Evolutionary conservation across 2,329 filamentous ascomycete genomes (phyloP), one percentile per base, ranked within the genome.

Genomic region (Eurotiales sp.): DNA sequence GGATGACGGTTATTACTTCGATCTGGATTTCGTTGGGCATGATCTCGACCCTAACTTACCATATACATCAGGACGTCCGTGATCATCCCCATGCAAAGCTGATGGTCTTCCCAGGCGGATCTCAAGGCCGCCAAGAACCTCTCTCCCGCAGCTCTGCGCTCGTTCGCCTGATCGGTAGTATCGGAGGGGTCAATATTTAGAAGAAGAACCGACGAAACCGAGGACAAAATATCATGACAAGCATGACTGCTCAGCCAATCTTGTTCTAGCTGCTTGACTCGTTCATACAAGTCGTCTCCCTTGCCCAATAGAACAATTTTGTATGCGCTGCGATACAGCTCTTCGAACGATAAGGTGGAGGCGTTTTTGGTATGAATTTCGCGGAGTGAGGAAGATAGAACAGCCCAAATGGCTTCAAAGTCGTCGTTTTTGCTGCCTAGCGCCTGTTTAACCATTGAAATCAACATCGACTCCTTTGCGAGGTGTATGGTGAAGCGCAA

Each of bases 41-140:
- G 19, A 15, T n/a, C n/a, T n/a, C n/a, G n/a, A 32, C 46, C 58
- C 21, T 54, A 52, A 63, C 76, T 63, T 64, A 83, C 81, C 77
- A 99, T 89, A 65, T 96, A 96, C 90, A 97, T 96, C 46, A 97
- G 78, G 27, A 97, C 90, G 68, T 97, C 93, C 3, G 91, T 90
- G 46, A 90, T 86, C 92, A 97, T 97, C 64, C 90, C 90, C 88
- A 96, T 96, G 40, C 88, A 91, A 51, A 88, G 82, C 65, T 91
- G 88, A 65, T 99, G 91, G 56, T 95, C 87, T 55, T 90, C 83
- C 90, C 91, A 99, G 2, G 85, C 83, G 52, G 84, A 78, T 59
- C 86, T 86, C 12, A 97, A 70, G 0, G 83, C 86, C 50, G 82
- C 82, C 53, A 99, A 71, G 58, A 97, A 95, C 63, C 80, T 85